Conservation (phyloP, 306 rosid genomes). For the Biancaea sappan region DNA sequence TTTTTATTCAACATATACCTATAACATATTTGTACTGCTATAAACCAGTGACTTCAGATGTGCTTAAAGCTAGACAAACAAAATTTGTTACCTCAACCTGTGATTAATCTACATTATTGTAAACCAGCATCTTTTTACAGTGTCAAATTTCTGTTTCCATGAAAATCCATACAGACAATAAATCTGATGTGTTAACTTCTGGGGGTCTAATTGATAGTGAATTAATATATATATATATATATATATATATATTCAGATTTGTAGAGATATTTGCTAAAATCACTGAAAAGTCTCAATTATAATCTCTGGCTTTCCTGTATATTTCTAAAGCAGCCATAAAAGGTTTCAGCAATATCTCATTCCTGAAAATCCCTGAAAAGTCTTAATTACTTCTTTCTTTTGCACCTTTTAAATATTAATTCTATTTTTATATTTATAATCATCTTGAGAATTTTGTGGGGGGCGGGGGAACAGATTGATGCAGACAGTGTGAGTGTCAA, state of each 20-base stretch:
- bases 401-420: not conserved
- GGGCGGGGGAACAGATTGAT: not conserved
- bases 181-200: not conserved
- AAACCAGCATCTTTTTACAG: not conserved
- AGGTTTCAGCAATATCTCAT: not conserved
- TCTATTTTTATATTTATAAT: not conserved
- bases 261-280: not conserved
- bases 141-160: slow-evolving; percentile 1
- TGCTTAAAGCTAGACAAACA: not conserved
- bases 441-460: not conserved
- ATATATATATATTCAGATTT: not conserved
- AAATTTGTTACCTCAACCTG: not conserved
- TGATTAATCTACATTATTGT: not conserved
- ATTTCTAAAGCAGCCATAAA: not conserved
- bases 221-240: too few relatives aligned
- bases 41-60: slow-evolving; percentile 11
- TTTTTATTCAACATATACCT: not conserved
- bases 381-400: not conserved
- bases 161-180: not conserved
- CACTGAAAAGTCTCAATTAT: not conserved
- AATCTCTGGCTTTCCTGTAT: not conserved
- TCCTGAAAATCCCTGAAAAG: not conserved
- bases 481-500: not conserved
- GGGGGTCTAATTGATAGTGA: not conserved
- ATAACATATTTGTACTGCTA: too few relatives aligned